Base-by-base conservation (phyloP, 139 green algal genomes). In the Diplosphaera chodatii region DNA sequence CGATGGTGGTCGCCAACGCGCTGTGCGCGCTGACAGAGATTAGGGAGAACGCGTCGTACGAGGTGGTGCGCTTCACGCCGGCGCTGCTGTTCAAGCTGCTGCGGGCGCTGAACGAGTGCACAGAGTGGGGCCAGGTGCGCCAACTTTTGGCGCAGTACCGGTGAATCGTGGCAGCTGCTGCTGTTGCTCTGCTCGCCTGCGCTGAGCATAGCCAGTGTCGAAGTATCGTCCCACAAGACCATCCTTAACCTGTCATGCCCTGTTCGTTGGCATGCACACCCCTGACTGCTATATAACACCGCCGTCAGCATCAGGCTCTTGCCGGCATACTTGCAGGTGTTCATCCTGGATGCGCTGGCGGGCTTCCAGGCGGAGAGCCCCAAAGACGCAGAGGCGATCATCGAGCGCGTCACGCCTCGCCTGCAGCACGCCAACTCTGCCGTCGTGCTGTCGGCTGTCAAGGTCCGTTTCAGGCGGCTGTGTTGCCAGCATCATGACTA, bases 1-100 rank as follows among this genome's bases (percentile, higher is more conserved):
- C 96, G 28, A 99, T 99, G 96, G 96, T 99, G 34, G 96, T 99
- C 40, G 93, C 95, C 66, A 99, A 99, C 72, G 91, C 94, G 2
- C 86, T 99, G 34, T 94, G 95, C n/a, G 87, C 94, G 0, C 85
- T 99, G 66, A 74, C 81, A 27, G 96, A 98, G 83, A 97, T 98
- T 67, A 81, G 92, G 67, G 85, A 90, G 73, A 70, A 84, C 62
- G 83, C 73, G 32, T 79, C 84, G 66, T 81, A 80, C 63, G 67
- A 91, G 23, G 80, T 95, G 32, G 88, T 96, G 37, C 76, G 90
- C 69, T 81, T 98, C 69, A 93, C 78, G 34, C 80, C 62, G 32
- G 76, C 87, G 63, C 91, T 84, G 10, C 80, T 98, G 6, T 90
- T 89, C 75, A 99, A 98, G 86, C 89, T 99, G 70, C 86, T 99